phyloP scores from a whole-genome alignment of 2,329 filamentous ascomycete species.

The Coniochaeta sp. region DNA sequence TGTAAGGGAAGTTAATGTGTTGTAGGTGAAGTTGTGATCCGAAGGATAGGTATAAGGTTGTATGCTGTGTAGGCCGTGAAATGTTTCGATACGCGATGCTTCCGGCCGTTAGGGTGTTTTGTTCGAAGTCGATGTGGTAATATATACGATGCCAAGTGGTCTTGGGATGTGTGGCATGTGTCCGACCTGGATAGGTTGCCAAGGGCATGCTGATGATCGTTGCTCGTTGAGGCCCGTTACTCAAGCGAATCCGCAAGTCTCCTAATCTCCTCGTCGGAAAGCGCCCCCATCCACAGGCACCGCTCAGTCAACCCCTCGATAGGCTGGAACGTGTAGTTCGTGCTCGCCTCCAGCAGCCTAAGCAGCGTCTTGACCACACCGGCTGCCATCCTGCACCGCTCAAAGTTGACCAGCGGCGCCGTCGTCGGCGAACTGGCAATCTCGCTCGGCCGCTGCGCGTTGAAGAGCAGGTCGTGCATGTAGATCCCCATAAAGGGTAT shows the following conservation, averaged over 20 bases:
- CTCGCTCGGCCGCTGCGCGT: slow-evolving; percentile 70
- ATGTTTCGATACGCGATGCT: neutral
- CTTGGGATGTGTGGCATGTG: neutral
- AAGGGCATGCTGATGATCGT: neutral
- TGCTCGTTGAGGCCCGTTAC: slow-evolving; percentile 13
- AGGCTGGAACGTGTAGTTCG: slow-evolving; percentile 65
- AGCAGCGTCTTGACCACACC: slow-evolving; percentile 73
- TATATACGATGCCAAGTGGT: too few species aligned
- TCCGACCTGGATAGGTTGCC: neutral
- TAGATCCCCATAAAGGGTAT: slow-evolving; percentile 82
- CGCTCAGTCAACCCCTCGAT: slow-evolving; percentile 72
- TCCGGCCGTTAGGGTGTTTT: neutral
- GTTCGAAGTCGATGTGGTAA: too few species aligned
- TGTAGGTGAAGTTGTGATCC: neutral
- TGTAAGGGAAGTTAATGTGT: neutral
- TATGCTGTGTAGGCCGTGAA: neutral
- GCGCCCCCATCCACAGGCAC: slow-evolving; percentile 77
- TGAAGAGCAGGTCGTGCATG: slow-evolving; percentile 77
- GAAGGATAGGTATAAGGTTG: neutral
- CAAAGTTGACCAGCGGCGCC: slow-evolving; percentile 73
- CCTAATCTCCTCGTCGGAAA: slow-evolving; percentile 69
- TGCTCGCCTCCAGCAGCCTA: slow-evolving; percentile 71
- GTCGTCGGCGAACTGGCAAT: slow-evolving; percentile 60
- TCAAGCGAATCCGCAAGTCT: slow-evolving; percentile 44
- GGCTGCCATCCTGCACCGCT: slow-evolving; percentile 69